These are phyloP conservation scores for Lumnitzera racemosa DNA, from an alignment of 345 rosid genomes.

Conservation along the genomic window DNA sequence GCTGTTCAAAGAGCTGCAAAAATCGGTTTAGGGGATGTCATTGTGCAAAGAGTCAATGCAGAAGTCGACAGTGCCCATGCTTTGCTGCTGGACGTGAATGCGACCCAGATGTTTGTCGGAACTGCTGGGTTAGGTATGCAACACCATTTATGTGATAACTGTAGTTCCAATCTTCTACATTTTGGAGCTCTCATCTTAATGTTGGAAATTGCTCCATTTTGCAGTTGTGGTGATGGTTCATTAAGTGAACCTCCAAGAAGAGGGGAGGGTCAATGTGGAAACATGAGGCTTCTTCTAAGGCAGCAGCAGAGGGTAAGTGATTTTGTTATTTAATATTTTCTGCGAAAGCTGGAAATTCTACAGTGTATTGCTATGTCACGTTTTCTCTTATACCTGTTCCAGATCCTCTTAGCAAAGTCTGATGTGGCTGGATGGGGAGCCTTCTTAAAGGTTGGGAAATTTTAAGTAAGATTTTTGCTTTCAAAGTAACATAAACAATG, in stretches of 20 bases:
- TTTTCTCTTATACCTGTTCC: slow-evolving; percentile 13
- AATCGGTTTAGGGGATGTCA: slow-evolving; percentile 98
- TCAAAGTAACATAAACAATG: not conserved
- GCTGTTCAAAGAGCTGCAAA: slow-evolving; percentile 97
- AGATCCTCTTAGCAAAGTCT: slow-evolving; percentile 89
- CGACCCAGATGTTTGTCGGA: slow-evolving; percentile 98
- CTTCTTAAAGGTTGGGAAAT: slow-evolving; percentile 68
- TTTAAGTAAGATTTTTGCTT: not conserved
- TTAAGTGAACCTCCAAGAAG: slow-evolving; percentile 59
- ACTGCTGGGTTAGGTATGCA: slow-evolving; percentile 67
- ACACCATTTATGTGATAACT: not conserved
- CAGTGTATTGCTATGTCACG: slow-evolving; percentile 4
- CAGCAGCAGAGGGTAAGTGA: slow-evolving; percentile 67
- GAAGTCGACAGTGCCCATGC: slow-evolving; percentile 98
- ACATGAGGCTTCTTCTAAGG: slow-evolving; percentile 76
- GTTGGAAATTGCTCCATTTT: not conserved
- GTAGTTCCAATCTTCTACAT: too few relatives aligned
- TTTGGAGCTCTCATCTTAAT: too few relatives aligned
- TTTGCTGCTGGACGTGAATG: slow-evolving; percentile 99
- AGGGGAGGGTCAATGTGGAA: slow-evolving; percentile 74
- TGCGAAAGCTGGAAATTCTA: not conserved
- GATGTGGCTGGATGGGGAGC: slow-evolving; percentile 99
- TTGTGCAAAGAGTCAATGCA: slow-evolving; percentile 98
- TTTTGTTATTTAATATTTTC: too few relatives aligned
- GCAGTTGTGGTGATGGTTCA: slow-evolving; percentile 76